phyloP scores from a whole-genome alignment of 2,329 filamentous ascomycete species.

The Aureobasidium sp. region DNA sequence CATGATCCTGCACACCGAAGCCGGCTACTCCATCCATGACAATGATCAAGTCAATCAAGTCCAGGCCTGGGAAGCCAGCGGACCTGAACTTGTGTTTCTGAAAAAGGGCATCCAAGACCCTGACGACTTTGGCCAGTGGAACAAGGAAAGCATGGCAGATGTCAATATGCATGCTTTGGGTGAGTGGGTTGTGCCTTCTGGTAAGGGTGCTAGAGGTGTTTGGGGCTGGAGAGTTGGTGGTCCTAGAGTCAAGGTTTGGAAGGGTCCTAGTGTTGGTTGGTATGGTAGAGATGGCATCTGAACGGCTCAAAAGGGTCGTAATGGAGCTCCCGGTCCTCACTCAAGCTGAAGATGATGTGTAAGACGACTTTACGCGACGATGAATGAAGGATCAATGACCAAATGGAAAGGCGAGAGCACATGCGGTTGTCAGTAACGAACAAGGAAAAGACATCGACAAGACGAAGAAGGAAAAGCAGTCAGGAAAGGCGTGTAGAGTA shows the following conservation, averaged over 20 bases:
- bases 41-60: background rate
- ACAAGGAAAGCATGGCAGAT: background rate
- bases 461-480: background rate
- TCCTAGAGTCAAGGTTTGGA: background rate
- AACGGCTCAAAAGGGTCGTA: too few relatives aligned
- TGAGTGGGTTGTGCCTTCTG: constrained; percentile 1
- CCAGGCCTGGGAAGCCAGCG: background rate
- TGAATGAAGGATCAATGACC: background rate
- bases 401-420: background rate
- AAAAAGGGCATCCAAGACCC: background rate
- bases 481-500: too few relatives aligned
- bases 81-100: background rate
- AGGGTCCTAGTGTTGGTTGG: background rate
- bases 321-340: background rate
- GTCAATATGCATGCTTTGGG: background rate
- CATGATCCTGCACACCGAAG: background rate
- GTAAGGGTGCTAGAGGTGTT: background rate
- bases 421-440: background rate
- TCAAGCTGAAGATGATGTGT: background rate
- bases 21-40: background rate
- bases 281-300: background rate
- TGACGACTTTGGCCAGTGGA: background rate
- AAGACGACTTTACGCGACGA: background rate
- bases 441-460: too few relatives aligned
- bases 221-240: background rate